Evolutionary conservation across 1,284 basidiomycete genomes (phyloP).

Genomic region (Pterula multifida): DNA sequence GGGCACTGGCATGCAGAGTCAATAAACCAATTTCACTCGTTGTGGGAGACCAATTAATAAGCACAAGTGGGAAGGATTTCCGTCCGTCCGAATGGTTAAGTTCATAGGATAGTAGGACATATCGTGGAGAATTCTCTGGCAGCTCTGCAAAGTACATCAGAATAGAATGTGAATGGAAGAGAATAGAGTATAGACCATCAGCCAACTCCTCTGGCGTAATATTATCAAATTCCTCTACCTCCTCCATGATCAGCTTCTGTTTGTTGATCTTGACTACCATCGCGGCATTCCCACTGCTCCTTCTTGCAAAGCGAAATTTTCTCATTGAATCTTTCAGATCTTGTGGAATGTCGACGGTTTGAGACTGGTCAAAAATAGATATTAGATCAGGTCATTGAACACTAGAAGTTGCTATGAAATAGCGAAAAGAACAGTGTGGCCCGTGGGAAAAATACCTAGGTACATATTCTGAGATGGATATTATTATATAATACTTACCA

Average conservation of each 20-base stretch:
- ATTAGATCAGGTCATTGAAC: too few species aligned
- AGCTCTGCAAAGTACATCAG: slow-evolving; percentile 44
- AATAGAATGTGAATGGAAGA: neutral
- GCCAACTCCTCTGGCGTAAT: slow-evolving; percentile 74
- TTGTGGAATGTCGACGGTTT: slow-evolving; percentile 76
- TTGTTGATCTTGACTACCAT: slow-evolving; percentile 85
- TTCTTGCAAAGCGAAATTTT: slow-evolving; percentile 74
- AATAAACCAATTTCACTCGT: slow-evolving; percentile 65
- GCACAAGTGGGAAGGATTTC: slow-evolving; percentile 71
- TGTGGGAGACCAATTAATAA: slow-evolving; percentile 80
- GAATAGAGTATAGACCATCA: slow-evolving; percentile 44
- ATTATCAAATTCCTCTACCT: slow-evolving; percentile 69
- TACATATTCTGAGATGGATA: too few species aligned
- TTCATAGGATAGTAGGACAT: slow-evolving; percentile 77
- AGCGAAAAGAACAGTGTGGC: too few species aligned
- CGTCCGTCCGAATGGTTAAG: slow-evolving; percentile 77
- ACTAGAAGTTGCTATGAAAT: too few species aligned
- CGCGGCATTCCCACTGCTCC: slow-evolving; percentile 59
- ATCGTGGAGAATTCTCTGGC: slow-evolving; percentile 83
- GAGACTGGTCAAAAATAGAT: slow-evolving; percentile 31
- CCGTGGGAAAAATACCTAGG: too few species aligned
- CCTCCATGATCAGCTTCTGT: slow-evolving; percentile 64
- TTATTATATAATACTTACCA: too few species aligned
- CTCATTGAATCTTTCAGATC: slow-evolving; percentile 63
- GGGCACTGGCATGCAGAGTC: slow-evolving; percentile 76